Evolutionary conservation across 1,284 basidiomycete genomes (phyloP), one percentile per base, ranked within the genome.

Genomic region (Leccinum pachyderme): DNA sequence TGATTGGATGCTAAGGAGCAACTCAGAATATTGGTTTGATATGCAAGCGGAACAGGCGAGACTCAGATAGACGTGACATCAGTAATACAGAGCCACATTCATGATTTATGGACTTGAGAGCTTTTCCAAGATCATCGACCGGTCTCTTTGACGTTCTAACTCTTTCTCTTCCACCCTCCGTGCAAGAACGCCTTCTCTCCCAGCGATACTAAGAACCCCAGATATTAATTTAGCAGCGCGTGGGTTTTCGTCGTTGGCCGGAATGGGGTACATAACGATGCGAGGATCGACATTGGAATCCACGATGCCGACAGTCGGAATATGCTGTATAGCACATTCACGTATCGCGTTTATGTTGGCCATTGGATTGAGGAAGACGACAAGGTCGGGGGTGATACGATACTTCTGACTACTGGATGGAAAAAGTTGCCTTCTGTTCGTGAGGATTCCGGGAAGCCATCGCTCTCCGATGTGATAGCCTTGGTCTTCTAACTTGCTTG

Each of bases 231-330:
- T 95, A 45, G 93, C 90, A 18, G 93, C 91, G 52, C 95, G 84
- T 8, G 89, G 82, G 68, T 87, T 93, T 74, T 98, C 96, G 75
- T 98, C 96, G 73, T 99, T 99, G 37, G 93, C 95, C 1, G 95
- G 96, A 65, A 99, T 98, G 33, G 97, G 90, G 73, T 98, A 99
- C 80, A 98, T 98, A 57, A 99, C 95, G 35, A 95, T 80, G 18
- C 97, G 86, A 5, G 97, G 97, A 73, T 99, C 97, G 39, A 89
- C 91, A 71, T 99, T 94, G 28, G 94, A 92, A 74, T 99, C 97
- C 57, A 95, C 84, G 60, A 99, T 87, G 28, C 87, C 93, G 60
- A 95, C 83, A 0, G 93, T 95, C 0, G 93, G 93, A 49, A 95
- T 82, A 66, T 93, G 87, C 59, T 87, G 81, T 49, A 87, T 78